A percentile compares a stretch with the other conserved stretches of the same genome.
phyloP scores from a whole-genome alignment of 2,329 filamentous ascomycete species.

The Podosphaera xanthii region DNA sequence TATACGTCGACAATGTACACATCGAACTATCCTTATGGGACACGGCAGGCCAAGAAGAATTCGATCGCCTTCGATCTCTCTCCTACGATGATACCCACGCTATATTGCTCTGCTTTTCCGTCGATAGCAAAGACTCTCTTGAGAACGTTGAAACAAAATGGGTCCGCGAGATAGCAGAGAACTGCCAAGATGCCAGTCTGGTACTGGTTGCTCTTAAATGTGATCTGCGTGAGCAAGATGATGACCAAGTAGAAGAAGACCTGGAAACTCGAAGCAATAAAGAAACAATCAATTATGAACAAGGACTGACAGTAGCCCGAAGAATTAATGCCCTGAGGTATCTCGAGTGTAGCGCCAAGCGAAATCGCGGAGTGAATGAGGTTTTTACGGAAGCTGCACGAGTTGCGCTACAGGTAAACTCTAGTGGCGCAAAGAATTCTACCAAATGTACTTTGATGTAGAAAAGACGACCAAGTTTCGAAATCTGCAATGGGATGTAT shows the following conservation, averaged over 20 bases:
- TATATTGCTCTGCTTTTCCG: slow-evolving; percentile 96
- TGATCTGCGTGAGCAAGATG: slow-evolving; percentile 62
- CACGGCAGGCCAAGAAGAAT: slow-evolving; percentile 96
- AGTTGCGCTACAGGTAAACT: slow-evolving; percentile 59
- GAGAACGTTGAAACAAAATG: slow-evolving; percentile 98
- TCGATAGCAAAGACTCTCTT: slow-evolving; percentile 86
- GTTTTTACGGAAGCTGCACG: slow-evolving; percentile 94
- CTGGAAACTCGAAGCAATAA: slow-evolving; percentile 33
- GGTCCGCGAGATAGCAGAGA: slow-evolving; percentile 94
- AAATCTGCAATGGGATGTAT: too few species aligned
- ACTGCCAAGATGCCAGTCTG: slow-evolving; percentile 85
- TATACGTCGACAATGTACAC: slow-evolving; percentile 92
- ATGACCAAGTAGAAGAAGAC: slow-evolving; percentile 32
- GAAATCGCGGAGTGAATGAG: slow-evolving; percentile 93
- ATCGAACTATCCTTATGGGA: slow-evolving; percentile 97
- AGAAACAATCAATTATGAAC: slow-evolving; percentile 69
- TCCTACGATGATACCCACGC: slow-evolving; percentile 95
- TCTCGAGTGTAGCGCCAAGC: slow-evolving; percentile 94
- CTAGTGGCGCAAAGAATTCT: slow-evolving; percentile 32
- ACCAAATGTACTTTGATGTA: slow-evolving; percentile 39
- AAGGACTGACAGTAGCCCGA: slow-evolving; percentile 75
- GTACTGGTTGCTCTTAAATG: slow-evolving; percentile 93
- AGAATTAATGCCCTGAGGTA: slow-evolving; percentile 85
- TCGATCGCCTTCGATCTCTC: slow-evolving; percentile 81
- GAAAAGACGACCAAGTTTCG: too few species aligned